Conservation (phyloP, 768 basidiomycete species). For the Amanita jacksonii region DNA sequence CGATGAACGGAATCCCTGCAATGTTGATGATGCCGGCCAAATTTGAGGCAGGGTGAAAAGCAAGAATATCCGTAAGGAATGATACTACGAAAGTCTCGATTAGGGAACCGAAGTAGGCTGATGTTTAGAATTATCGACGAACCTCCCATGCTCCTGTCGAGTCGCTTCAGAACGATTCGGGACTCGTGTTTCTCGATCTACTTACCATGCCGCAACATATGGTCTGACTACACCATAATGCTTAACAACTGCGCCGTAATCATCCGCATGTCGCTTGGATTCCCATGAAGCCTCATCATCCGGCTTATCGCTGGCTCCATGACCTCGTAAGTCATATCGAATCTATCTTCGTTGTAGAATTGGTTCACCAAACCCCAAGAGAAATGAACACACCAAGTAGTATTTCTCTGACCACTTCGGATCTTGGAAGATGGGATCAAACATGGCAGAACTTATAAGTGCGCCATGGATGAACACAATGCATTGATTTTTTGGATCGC, state of each 20-base stretch:
- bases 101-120: too few relatives aligned
- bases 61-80: too few relatives aligned
- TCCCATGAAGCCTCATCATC: slow-evolving; percentile 17
- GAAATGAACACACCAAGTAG: slow-evolving; percentile 9
- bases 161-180: too few relatives aligned
- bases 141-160: too few relatives aligned
- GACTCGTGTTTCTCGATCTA: too few relatives aligned
- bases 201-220: slow-evolving; percentile 27
- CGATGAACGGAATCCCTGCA: too few relatives aligned
- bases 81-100: too few relatives aligned
- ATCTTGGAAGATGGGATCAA: slow-evolving; percentile 25
- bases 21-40: too few relatives aligned
- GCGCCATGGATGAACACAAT: slow-evolving; percentile 30
- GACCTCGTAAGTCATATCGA: slow-evolving; percentile 25
- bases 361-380: slow-evolving; percentile 6
- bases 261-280: slow-evolving; percentile 20
- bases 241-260: slow-evolving; percentile 21
- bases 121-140: too few relatives aligned
- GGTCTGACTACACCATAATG: slow-evolving; percentile 20
- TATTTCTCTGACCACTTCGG: slow-evolving; percentile 13
- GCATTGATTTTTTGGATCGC: slow-evolving; percentile 21
- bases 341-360: too few relatives aligned
- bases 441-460: slow-evolving; percentile 18
- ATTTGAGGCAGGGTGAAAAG: too few relatives aligned
- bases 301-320: slow-evolving; percentile 23